These are phyloP conservation scores for Ophiocordyceps camponoti-floridani DNA, from an alignment of 2,329 filamentous ascomycete species.

Conservation along the genomic window DNA sequence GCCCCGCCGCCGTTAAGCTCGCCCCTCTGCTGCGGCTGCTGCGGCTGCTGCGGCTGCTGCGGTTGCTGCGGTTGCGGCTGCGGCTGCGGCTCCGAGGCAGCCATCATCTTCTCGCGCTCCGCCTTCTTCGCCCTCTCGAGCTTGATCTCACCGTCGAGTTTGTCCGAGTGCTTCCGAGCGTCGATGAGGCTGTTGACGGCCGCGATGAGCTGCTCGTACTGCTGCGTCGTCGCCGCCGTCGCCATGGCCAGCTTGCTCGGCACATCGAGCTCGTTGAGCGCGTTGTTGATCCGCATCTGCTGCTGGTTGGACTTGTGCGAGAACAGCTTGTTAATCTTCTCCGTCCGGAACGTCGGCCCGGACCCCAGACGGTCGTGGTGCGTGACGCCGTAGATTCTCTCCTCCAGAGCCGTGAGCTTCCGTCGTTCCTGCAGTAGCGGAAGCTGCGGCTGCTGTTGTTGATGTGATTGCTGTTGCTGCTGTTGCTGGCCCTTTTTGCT, in stretches of 20 bases:
- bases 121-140: constrained; percentile 38
- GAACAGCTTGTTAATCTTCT: constrained; percentile 62
- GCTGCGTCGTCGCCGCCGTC: constrained; percentile 50
- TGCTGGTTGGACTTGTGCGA: constrained; percentile 61
- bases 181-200: constrained; percentile 55
- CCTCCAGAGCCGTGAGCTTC: constrained; percentile 58
- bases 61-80: neutral
- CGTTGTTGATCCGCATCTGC: constrained; percentile 55
- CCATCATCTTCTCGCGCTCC: constrained; percentile 25
- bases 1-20: neutral
- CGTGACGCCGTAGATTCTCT: constrained; percentile 65
- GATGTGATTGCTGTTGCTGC: constrained; percentile 11
- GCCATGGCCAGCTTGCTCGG: constrained; percentile 55
- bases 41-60: neutral
- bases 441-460: constrained; percentile 8
- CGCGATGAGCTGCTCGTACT: constrained; percentile 53
- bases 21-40: constrained; percentile 3
- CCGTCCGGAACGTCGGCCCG: constrained; percentile 79
- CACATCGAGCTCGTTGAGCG: constrained; percentile 54
- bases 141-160: constrained; percentile 54
- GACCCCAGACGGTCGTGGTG: constrained; percentile 71
- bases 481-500: constrained; percentile 28
- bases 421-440: constrained; percentile 36
- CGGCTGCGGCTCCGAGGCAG: constrained; percentile 3
- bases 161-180: constrained; percentile 55